Evolutionary conservation across 2,329 filamentous ascomycete genomes (phyloP).

Genomic region (Endocalyx cinctus): DNA sequence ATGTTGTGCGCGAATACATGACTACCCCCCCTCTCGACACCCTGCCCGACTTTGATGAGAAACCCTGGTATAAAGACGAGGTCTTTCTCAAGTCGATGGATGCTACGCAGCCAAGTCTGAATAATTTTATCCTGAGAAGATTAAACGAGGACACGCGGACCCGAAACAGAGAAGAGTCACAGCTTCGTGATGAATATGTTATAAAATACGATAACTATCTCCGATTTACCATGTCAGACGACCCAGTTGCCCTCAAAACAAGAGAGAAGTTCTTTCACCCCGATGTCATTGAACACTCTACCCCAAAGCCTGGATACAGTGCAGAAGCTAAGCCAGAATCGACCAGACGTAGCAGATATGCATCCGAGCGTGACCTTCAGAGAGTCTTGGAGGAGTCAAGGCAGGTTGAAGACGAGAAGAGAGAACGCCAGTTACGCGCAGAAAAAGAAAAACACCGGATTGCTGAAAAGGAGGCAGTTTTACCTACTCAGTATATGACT

Average conservation of each 20-base stretch:
- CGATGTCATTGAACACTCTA: constrained; percentile 29
- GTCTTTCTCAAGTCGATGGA: constrained; percentile 40
- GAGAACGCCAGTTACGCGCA: constrained; percentile 60
- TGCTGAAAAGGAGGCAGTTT: constrained; percentile 66
- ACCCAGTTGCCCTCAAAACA: constrained; percentile 50
- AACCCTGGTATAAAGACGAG: constrained; percentile 44
- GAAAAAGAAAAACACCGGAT: constrained; percentile 67
- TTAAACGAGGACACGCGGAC: constrained; percentile 37
- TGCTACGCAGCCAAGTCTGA: constrained; percentile 32
- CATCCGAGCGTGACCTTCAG: constrained; percentile 69
- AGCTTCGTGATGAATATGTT: constrained; percentile 37
- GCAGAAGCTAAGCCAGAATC: constrained; percentile 53
- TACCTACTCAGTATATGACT: constrained; percentile 66
- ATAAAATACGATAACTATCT: constrained; percentile 49
- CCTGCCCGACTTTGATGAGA: constrained; percentile 42
- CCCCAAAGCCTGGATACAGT: constrained; percentile 32
- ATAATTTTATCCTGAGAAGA: constrained; percentile 42
- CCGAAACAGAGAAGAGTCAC: constrained; percentile 33
- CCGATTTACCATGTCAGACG: constrained; percentile 51
- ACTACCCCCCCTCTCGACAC: constrained; percentile 51
- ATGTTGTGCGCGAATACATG: constrained; percentile 46
- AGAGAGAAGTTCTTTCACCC: constrained; percentile 47
- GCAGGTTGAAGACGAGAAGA: constrained; percentile 64
- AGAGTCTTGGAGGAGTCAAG: constrained; percentile 68
- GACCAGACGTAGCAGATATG: constrained; percentile 51